phyloP scores from a whole-genome alignment of 2,329 filamentous ascomycete genomes.

The Blastomyces gilchristii region DNA sequence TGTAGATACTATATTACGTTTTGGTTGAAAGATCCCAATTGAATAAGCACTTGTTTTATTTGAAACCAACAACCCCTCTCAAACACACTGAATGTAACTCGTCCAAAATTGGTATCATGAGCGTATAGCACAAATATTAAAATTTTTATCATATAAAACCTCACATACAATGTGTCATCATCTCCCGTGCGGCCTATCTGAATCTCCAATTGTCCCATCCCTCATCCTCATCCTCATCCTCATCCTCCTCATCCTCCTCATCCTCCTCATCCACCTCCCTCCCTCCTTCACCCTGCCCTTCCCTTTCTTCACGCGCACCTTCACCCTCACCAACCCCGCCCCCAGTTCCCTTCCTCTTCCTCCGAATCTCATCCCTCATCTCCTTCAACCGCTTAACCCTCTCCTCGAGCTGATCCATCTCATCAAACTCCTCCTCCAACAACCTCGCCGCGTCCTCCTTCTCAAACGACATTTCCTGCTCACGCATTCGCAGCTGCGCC shows the following conservation, averaged over 20 bases:
- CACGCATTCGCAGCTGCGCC: conserved; percentile 34
- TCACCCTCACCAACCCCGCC: conserved; percentile 22
- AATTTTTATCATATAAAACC: neutral
- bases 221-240: conserved; percentile 44
- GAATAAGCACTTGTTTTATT: neutral
- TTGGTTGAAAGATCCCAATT: neutral
- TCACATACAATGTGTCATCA: neutral
- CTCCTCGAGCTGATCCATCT: conserved; percentile 70
- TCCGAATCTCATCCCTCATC: conserved; percentile 57
- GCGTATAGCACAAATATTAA: neutral
- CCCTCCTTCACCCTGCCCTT: conserved; percentile 23
- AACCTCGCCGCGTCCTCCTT: conserved; percentile 64
- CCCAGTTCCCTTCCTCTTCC: conserved; percentile 25
- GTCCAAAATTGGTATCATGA: conserved; percentile 9
- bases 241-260: conserved; percentile 37
- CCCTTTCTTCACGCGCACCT: conserved; percentile 23
- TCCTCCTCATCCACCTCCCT: conserved; percentile 24
- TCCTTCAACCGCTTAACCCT: conserved; percentile 59
- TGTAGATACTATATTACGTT: neutral
- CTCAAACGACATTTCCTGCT: conserved; percentile 54
- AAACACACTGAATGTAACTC: neutral
- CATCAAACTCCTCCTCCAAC: conserved; percentile 67
- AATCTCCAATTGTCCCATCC: conserved; percentile 39
- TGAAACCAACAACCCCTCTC: neutral
- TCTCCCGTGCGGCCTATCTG: conserved; percentile 9